These are phyloP conservation scores for Entomortierella chlamydospora DNA, from an alignment of 192 early-diverging fungal genomes.

Conservation along the genomic window DNA sequence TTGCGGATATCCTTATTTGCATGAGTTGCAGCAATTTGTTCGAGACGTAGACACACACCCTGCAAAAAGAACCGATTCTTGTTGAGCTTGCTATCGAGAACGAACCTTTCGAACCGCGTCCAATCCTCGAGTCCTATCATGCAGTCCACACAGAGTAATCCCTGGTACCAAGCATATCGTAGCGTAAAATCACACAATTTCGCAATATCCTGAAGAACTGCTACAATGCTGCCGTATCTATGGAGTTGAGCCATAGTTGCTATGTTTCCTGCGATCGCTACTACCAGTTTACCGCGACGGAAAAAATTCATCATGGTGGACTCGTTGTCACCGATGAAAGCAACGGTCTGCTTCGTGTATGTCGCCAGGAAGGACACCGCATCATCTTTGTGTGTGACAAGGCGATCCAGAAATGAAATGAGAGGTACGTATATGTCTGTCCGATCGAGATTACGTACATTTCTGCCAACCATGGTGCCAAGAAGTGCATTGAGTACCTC, in stretches of 20 bases:
- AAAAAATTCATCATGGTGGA: neutral
- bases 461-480: neutral
- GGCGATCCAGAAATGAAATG: neutral
- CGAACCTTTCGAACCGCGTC: neutral
- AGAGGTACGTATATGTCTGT: neutral
- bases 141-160: neutral
- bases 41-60: neutral
- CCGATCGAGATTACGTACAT: neutral
- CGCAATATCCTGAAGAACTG: neutral
- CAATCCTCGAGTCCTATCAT: neutral
- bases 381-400: neutral
- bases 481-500: neutral
- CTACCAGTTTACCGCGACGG: too few species aligned
- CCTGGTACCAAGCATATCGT: neutral
- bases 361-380: neutral
- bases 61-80: neutral
- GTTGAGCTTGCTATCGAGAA: neutral
- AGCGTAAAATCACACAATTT: neutral
- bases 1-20: neutral
- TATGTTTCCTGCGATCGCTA: neutral
- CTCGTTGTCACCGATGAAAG: neutral
- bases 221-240: too few species aligned
- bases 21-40: neutral
- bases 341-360: neutral
- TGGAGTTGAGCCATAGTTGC: neutral